phyloP scores from a whole-genome alignment of 495 filamentous ascomycete genomes.

The Cetradonia linearis region DNA sequence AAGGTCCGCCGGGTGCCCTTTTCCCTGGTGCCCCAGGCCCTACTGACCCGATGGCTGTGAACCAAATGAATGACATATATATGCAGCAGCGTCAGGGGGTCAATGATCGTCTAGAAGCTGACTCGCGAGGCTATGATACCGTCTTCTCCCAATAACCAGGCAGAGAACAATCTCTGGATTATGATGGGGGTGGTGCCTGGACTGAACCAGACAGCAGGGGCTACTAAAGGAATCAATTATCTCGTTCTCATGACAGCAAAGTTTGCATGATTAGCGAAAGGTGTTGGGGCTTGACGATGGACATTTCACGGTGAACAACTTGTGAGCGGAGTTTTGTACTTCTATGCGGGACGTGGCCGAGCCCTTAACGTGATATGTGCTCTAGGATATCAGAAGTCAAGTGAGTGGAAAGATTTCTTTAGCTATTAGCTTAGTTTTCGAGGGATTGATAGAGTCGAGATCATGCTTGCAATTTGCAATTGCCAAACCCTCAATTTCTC shows the following conservation, averaged over 20 bases:
- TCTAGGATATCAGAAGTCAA: not conserved
- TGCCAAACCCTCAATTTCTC: not conserved
- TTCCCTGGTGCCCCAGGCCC: slow-evolving; percentile 34
- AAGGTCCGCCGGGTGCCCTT: slow-evolving; percentile 36
- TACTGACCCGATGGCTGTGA: slow-evolving; percentile 34
- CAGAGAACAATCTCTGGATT: not conserved
- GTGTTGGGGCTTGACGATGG: slow-evolving; percentile 9
- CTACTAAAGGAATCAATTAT: not conserved
- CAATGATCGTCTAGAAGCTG: slow-evolving; percentile 40
- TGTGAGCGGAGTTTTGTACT: slow-evolving; percentile 1
- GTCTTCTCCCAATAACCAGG: slow-evolving; percentile 31
- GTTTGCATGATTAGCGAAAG: slow-evolving; percentile 12
- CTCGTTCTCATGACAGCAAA: slow-evolving; percentile 8
- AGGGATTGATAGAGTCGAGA: not conserved
- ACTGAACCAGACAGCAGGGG: not conserved
- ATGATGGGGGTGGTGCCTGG: not conserved
- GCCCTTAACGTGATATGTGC: not conserved
- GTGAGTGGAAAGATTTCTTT: slow-evolving; percentile 2
- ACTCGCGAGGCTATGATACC: slow-evolving; percentile 37
- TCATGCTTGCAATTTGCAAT: not conserved
- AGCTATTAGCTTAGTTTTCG: not conserved
- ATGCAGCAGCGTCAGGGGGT: slow-evolving; percentile 34
- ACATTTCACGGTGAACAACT: not conserved
- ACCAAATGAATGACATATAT: slow-evolving; percentile 39
- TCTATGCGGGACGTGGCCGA: not conserved